phyloP scores from a whole-genome alignment of 495 filamentous ascomycete species.

The Talaromyces nanjingensis region DNA sequence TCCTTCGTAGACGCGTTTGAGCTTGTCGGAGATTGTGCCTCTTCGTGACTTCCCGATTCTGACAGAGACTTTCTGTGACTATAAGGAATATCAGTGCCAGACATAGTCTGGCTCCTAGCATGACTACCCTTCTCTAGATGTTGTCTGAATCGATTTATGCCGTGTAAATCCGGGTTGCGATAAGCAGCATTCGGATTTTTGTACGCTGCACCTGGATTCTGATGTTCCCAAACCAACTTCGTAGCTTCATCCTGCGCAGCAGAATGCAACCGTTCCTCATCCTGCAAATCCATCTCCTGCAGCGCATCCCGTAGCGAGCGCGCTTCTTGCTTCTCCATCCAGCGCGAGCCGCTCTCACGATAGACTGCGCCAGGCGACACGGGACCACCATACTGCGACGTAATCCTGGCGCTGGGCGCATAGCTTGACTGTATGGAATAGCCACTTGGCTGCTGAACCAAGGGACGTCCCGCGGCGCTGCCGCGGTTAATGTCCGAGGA shows the following conservation, averaged over 20 bases:
- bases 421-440: slow-evolving; percentile 32
- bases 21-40: slow-evolving; percentile 2
- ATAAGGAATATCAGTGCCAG: slow-evolving; percentile 28
- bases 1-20: not conserved
- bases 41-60: slow-evolving; percentile 5
- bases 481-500: slow-evolving; percentile 27
- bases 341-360: slow-evolving; percentile 70
- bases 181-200: slow-evolving; percentile 56
- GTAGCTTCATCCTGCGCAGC: slow-evolving; percentile 82
- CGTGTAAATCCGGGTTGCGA: slow-evolving; percentile 33
- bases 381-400: slow-evolving; percentile 21
- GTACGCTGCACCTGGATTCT: slow-evolving; percentile 53
- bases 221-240: slow-evolving; percentile 79
- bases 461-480: slow-evolving; percentile 33
- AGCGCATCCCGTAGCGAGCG: slow-evolving; percentile 69
- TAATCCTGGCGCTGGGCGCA: slow-evolving; percentile 33
- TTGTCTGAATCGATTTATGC: slow-evolving; percentile 11
- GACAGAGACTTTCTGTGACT: slow-evolving; percentile 12
- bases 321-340: slow-evolving; percentile 84
- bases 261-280: slow-evolving; percentile 61
- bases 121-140: slow-evolving; percentile 58
- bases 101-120: slow-evolving; percentile 53
- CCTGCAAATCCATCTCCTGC: slow-evolving; percentile 68
- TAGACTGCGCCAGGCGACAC: slow-evolving; percentile 54
- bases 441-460: slow-evolving; percentile 36